Evolutionary conservation across 2,329 filamentous ascomycete genomes (phyloP).

Genomic region (Truncatella angustata): DNA sequence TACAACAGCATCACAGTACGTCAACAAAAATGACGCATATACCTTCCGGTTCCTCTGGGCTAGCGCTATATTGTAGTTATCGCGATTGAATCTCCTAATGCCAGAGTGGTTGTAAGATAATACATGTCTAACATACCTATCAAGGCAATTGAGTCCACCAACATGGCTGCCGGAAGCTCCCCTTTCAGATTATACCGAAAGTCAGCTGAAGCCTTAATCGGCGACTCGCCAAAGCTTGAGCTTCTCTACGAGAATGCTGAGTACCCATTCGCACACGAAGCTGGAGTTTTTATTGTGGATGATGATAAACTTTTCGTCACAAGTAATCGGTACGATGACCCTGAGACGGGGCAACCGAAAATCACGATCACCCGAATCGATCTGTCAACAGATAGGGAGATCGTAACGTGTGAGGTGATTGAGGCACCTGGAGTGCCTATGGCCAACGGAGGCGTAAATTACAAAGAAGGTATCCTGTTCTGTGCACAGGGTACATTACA

Average conservation of each 20-base stretch:
- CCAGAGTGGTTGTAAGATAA: too few species aligned
- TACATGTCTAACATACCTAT: too few species aligned
- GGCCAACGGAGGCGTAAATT: conserved; percentile 50
- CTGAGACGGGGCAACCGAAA: conserved; percentile 17
- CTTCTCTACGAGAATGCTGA: conserved; percentile 34
- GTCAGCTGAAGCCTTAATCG: too few species aligned
- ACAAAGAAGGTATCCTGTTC: conserved; percentile 36
- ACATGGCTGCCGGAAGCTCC: too few species aligned
- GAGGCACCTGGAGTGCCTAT: conserved; percentile 33
- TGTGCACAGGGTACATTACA: conserved; percentile 36
- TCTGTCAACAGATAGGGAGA: conserved; percentile 7
- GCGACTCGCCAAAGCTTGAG: conserved; percentile 35
- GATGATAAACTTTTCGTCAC: conserved; percentile 30
- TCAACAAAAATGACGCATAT: too few species aligned
- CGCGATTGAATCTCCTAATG: too few species aligned
- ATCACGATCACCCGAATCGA: conserved; percentile 29
- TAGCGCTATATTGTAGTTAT: too few species aligned
- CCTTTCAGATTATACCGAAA: too few species aligned
- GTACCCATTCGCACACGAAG: conserved; percentile 50
- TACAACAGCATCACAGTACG: too few species aligned
- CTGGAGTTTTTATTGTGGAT: conserved; percentile 32
- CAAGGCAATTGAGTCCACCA: too few species aligned
- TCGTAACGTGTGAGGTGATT: conserved; percentile 32
- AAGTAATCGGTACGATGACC: conserved; percentile 29
- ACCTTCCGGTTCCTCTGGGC: too few species aligned